Conservation (phyloP, 2,329 filamentous ascomycete species). For the Penicillium concentricum region DNA sequence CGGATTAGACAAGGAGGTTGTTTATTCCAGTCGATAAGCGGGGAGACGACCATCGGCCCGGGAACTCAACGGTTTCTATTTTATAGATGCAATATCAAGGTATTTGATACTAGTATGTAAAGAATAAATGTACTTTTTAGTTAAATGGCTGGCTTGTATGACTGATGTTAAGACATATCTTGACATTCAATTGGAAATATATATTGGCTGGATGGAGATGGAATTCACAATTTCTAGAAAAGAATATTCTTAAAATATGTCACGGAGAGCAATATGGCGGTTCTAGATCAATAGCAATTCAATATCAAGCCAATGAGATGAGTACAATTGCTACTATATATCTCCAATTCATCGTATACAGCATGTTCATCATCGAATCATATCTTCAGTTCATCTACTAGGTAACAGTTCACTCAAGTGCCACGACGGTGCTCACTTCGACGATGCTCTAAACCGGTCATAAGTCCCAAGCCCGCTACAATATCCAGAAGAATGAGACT, state of each 20-base stretch:
- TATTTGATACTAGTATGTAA: no score
- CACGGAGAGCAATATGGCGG: no score
- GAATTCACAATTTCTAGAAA: background rate
- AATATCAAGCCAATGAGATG: background rate
- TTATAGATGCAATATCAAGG: background rate
- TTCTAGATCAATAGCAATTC: background rate
- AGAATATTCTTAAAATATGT: background rate
- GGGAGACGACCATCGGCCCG: background rate
- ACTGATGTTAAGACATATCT: no score
- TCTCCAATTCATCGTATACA: no score
- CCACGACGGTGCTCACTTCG: no score
- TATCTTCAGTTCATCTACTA: no score
- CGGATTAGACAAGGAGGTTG: background rate
- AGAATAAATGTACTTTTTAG: background rate
- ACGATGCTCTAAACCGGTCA: no score
- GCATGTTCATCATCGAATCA: no score
- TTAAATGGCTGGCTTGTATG: background rate
- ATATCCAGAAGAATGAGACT: no score
- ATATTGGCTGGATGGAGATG: background rate
- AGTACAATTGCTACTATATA: no score
- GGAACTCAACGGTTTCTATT: background rate
- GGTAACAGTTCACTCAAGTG: no score
- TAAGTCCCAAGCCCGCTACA: no score
- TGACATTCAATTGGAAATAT: background rate
- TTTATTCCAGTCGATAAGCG: conserved; percentile 1